phyloP scores from a whole-genome alignment of 495 filamentous ascomycete genomes.

The Thermothielavioides terrestris region DNA sequence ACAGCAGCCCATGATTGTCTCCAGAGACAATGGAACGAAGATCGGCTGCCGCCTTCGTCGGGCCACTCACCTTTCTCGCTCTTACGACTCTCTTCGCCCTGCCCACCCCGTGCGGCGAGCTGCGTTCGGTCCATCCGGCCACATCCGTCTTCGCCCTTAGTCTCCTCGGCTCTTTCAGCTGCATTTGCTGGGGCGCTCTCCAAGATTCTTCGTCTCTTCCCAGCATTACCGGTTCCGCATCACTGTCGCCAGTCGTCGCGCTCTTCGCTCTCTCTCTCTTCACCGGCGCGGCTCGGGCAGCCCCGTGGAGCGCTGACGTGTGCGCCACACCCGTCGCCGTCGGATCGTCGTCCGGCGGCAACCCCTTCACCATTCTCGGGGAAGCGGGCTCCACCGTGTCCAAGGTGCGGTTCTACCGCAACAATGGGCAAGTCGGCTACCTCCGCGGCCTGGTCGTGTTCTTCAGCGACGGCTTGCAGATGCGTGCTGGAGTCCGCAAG shows the following conservation, averaged over 20 bases:
- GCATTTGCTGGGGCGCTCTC: background rate
- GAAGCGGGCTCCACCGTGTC: background rate
- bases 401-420: background rate
- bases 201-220: background rate
- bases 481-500: background rate
- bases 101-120: no score
- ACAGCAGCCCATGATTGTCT: no score
- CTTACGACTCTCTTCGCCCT: no score
- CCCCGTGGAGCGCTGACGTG: background rate
- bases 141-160: background rate
- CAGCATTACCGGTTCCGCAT: background rate
- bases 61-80: no score
- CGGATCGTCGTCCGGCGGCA: background rate
- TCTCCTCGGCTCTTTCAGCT: background rate
- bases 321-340: background rate
- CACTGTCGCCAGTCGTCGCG: no score
- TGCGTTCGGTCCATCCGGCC: background rate
- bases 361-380: background rate
- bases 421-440: background rate
- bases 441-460: background rate
- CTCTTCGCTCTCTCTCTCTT: background rate
- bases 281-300: background rate
- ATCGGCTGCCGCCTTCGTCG: no score
- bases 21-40: no score
- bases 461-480: conserved; percentile 1